Base-by-base conservation (phyloP, 2,329 filamentous ascomycete species). In the Ophidiomyces ophidiicola region DNA sequence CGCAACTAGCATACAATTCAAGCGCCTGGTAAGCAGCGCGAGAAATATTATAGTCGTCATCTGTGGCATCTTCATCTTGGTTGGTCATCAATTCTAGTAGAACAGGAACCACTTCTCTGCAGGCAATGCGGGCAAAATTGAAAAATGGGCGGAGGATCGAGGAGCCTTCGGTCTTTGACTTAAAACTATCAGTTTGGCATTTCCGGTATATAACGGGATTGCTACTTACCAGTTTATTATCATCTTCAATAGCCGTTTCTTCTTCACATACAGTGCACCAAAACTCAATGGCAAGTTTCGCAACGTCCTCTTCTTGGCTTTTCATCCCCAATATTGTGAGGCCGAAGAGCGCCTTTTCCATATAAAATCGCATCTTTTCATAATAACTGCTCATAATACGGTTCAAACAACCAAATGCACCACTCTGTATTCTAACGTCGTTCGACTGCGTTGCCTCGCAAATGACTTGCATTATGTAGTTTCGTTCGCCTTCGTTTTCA, bases 231-330 rank as follows among this genome's bases (percentile, higher is more conserved):
- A 82, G 78, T 48, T 78, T 73, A 61, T 98, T 98, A 63, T 98
- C 90, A 56, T 98, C 90, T 58, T 98, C 90, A 54, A 98, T 96
- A 48, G 81, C 81, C 53, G 94, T 88, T 63, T 98, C 90, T 66
- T 98, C 90, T 61, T 98, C 90, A 62, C 90, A 98, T 34, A 98
- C 90, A n/a, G 90, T 94, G 70, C 88, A 96, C 90, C 90, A 98
- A 68, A 98, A 98, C 61, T 98, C 90, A 50, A 98, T 86, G 25
- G 90, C 90, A 41, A 98, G 73, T 72, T 98, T 98, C 46, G 90
- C 83, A 39, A 98, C 90, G 59, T 98, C 90, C 63, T 98, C 90
- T 53, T 98, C 90, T 5, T 87, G 80, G 53, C 78, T 92, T 75
- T 94, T 94, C 90, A 98, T 98, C 51, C 90, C 90, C 59, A 94